phyloP scores from a whole-genome alignment of 2,329 filamentous ascomycete species.

The Chrysoporthe austroafricana region DNA sequence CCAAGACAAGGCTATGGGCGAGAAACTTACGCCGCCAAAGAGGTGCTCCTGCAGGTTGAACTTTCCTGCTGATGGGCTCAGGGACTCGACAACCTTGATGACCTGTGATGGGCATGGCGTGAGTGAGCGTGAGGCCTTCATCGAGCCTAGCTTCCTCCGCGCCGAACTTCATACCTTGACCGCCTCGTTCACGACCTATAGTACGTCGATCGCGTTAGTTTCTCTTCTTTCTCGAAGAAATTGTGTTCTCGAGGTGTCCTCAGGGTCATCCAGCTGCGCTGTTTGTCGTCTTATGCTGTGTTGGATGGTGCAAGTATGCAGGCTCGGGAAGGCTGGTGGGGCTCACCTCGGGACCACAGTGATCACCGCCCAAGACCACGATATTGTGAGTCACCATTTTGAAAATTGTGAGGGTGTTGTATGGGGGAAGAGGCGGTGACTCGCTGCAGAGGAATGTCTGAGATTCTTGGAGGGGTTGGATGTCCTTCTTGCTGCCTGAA shows the following conservation, averaged over 20 bases:
- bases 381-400: constrained; percentile 74
- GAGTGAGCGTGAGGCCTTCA: background rate
- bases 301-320: background rate
- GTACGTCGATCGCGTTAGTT: constrained; percentile 28
- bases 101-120: constrained; percentile 42
- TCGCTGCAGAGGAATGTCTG: background rate
- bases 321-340: background rate
- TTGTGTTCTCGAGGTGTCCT: background rate
- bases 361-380: constrained; percentile 82
- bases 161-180: constrained; percentile 67
- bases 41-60: constrained; percentile 92
- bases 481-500: constrained; percentile 5
- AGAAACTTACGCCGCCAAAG: constrained; percentile 79
- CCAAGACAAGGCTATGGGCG: background rate
- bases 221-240: constrained; percentile 12
- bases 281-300: too few relatives aligned
- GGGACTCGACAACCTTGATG: constrained; percentile 76
- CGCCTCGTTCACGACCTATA: constrained; percentile 78
- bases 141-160: constrained; percentile 1
- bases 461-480: background rate
- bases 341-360: constrained; percentile 82
- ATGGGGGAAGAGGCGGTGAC: background rate
- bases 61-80: constrained; percentile 68
- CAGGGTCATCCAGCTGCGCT: background rate
- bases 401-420: background rate